phyloP scores from a whole-genome alignment of 179 eudicot species.

The Pouteria campechiana region DNA sequence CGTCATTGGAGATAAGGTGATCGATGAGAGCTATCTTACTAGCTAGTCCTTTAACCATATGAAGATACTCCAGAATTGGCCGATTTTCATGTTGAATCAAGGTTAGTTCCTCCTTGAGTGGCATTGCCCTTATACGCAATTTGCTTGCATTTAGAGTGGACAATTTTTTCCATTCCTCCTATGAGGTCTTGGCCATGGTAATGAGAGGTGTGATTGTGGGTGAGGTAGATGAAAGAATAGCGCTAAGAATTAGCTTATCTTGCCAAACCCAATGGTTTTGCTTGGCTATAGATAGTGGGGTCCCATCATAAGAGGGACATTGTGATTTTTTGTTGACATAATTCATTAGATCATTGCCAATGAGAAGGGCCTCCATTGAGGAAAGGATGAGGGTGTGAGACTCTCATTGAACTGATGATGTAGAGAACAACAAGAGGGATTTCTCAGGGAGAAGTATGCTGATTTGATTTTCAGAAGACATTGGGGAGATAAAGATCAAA shows the following conservation, averaged over 20 bases:
- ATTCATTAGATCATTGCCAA: no score
- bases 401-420: background rate
- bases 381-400: background rate
- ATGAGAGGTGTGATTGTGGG: background rate
- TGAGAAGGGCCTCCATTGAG: background rate
- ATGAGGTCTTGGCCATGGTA: background rate
- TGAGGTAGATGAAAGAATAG: background rate
- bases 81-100: no score
- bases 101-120: no score
- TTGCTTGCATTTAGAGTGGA: no score
- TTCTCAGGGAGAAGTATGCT: background rate
- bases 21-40: no score
- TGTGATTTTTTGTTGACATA: background rate
- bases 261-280: background rate
- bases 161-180: background rate
- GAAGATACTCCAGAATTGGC: no score
- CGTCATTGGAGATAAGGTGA: no score
- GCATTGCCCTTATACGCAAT: no score
- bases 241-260: background rate
- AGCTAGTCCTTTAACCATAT: no score
- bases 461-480: background rate
- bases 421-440: background rate
- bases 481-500: no score
- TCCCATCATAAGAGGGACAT: background rate
- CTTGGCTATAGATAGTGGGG: background rate